Evolutionary conservation across 2,329 filamentous ascomycete genomes (phyloP).

Genomic region (Penicillium sp.): DNA sequence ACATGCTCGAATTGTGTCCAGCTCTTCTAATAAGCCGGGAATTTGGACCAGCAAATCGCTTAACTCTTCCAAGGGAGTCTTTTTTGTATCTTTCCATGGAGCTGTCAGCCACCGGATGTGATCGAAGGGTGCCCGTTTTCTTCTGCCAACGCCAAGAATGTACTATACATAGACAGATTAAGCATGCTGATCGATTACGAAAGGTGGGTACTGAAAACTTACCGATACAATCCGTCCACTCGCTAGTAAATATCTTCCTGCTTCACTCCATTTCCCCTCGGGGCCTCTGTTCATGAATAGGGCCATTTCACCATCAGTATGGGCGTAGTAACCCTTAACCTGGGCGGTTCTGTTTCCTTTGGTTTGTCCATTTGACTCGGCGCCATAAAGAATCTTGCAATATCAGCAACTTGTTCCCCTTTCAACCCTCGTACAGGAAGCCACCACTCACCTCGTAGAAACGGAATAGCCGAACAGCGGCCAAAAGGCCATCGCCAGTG

Average conservation of each 20-base stretch:
- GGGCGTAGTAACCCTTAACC: neutral
- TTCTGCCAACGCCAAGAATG: neutral
- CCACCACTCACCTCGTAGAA: neutral
- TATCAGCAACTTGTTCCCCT: neutral
- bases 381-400: neutral
- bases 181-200: neutral
- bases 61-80: neutral
- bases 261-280: neutral
- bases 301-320: neutral
- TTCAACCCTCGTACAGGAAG: neutral
- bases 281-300: neutral
- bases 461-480: neutral
- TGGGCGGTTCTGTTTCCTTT: neutral
- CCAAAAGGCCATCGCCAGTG: neutral
- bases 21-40: neutral
- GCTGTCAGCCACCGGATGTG: neutral
- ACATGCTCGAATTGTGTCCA: neutral
- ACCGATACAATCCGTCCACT: neutral
- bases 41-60: neutral
- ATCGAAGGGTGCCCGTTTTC: neutral
- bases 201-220: neutral
- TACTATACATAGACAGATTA: neutral
- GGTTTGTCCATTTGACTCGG: neutral
- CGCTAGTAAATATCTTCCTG: neutral
- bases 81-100: neutral